A percentile compares a stretch with the other conserved stretches of the same genome.
Conservation (phyloP, 1,284 basidiomycete genomes). For the Anthracocystis panici-leucophaei region DNA sequence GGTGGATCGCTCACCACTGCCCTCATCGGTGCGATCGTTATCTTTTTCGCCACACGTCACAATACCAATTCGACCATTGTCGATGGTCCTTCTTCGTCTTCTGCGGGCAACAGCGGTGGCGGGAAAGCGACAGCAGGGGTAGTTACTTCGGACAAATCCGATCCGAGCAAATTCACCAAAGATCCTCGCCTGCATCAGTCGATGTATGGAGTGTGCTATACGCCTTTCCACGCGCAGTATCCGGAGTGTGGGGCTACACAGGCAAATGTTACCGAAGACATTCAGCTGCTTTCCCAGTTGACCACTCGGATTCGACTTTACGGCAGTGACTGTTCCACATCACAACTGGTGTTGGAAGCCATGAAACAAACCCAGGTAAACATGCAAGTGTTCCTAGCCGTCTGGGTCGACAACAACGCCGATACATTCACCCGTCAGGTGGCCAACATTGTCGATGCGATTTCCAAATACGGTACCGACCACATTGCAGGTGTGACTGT, state of each 20-base stretch:
- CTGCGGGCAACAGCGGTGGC: not conserved
- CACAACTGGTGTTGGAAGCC: constrained; percentile 77
- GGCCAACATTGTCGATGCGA: constrained; percentile 76
- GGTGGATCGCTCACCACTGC: constrained; percentile 25
- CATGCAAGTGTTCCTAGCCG: constrained; percentile 86
- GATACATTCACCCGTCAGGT: constrained; percentile 81
- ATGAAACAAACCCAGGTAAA: constrained; percentile 89
- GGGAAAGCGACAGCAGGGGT: constrained; percentile 28
- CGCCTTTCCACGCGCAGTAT: constrained; percentile 58
- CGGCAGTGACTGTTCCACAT: constrained; percentile 74
- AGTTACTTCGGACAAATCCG: constrained; percentile 71
- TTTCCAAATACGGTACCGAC: constrained; percentile 82
- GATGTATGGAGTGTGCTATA: constrained; percentile 73
- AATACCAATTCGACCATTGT: constrained; percentile 36
- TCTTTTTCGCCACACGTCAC: constrained; percentile 42
- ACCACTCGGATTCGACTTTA: constrained; percentile 67
- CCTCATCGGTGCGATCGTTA: constrained; percentile 40
- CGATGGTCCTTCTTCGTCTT: not conserved
- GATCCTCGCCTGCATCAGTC: constrained; percentile 76
- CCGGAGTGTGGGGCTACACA: constrained; percentile 71
- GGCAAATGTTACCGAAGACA: constrained; percentile 72
- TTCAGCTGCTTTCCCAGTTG: constrained; percentile 71
- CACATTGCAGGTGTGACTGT: constrained; percentile 82
- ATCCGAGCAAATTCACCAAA: constrained; percentile 78
- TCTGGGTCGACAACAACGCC: constrained; percentile 78